phyloP scores from a whole-genome alignment of 106 monocot species.

The Apostasia ramifera region DNA sequence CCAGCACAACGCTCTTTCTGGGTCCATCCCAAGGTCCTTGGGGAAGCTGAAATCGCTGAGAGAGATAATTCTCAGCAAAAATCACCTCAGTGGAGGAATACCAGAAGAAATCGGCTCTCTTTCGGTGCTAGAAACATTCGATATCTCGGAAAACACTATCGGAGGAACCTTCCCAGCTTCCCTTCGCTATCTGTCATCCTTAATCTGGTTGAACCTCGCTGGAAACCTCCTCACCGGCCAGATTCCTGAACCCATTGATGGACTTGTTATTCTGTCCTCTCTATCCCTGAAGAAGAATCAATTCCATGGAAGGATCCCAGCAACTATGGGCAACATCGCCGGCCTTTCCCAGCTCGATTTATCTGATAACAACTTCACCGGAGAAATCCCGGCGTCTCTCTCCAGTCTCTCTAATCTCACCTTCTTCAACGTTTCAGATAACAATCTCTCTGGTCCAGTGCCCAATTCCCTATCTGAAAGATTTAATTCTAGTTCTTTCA shows the following conservation, averaged over 20 bases:
- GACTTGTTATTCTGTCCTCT: conserved; percentile 41
- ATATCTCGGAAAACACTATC: conserved; percentile 29
- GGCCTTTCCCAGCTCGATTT: conserved; percentile 46
- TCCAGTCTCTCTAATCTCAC: conserved; percentile 33
- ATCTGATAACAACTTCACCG: conserved; percentile 63
- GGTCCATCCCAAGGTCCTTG: conserved; percentile 44
- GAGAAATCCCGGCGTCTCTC: conserved; percentile 54
- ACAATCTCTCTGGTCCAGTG: conserved; percentile 72
- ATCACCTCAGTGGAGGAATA: conserved; percentile 52
- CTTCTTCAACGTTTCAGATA: conserved; percentile 67
- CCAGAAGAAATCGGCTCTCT: conserved; percentile 39
- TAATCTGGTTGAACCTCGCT: conserved; percentile 21
- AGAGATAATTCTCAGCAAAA: conserved; percentile 37
- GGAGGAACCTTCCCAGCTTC: conserved; percentile 27
- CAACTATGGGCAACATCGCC: conserved; percentile 52
- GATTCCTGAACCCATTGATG: conserved; percentile 39
- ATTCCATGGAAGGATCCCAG: conserved; percentile 54
- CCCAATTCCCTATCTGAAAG: conserved; percentile 38
- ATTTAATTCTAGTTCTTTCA: conserved; percentile 67
- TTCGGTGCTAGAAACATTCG: conserved; percentile 14
- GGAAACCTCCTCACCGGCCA: conserved; percentile 15
- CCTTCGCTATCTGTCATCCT: conserved; percentile 26
- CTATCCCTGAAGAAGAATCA: conserved; percentile 44
- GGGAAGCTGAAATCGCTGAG: conserved; percentile 21
- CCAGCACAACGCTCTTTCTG: conserved; percentile 36